Conservation (phyloP, 169 alveolate genomes). For the Cryptosporidium viatorum region DNA sequence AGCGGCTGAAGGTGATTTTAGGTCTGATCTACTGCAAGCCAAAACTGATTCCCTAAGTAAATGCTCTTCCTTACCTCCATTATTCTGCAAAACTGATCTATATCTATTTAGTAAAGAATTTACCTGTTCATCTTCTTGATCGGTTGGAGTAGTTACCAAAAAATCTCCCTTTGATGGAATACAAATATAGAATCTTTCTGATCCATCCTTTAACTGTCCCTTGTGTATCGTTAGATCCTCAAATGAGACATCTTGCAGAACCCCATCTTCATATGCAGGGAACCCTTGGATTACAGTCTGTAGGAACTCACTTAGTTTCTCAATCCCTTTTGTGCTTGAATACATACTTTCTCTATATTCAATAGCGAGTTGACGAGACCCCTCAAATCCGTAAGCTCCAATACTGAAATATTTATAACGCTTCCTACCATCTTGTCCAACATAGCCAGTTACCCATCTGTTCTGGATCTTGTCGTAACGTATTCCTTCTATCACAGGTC, state of each 20-base stretch:
- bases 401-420: constrained; percentile 72
- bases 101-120: constrained; percentile 15
- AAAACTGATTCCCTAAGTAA: constrained; percentile 20
- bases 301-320: constrained; percentile 37
- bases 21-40: constrained; percentile 7
- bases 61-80: constrained; percentile 27
- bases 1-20: background rate
- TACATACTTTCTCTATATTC: constrained; percentile 68
- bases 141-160: constrained; percentile 67
- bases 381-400: constrained; percentile 76
- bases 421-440: constrained; percentile 70
- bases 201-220: constrained; percentile 65
- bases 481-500: constrained; percentile 72
- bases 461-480: constrained; percentile 66
- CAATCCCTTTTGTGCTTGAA: constrained; percentile 63
- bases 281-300: constrained; percentile 71
- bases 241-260: constrained; percentile 53
- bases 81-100: constrained; percentile 20
- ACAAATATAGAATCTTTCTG: constrained; percentile 39
- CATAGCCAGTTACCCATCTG: constrained; percentile 73
- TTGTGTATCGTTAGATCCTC: constrained; percentile 46
- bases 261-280: constrained; percentile 67
- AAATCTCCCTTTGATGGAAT: constrained; percentile 73
- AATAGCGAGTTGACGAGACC: constrained; percentile 70
- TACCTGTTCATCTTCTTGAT: constrained; percentile 18